These are phyloP conservation scores for Bonnemaisonia californica DNA, from an alignment of 31 red algal genomes.

Conservation along the genomic window DNA sequence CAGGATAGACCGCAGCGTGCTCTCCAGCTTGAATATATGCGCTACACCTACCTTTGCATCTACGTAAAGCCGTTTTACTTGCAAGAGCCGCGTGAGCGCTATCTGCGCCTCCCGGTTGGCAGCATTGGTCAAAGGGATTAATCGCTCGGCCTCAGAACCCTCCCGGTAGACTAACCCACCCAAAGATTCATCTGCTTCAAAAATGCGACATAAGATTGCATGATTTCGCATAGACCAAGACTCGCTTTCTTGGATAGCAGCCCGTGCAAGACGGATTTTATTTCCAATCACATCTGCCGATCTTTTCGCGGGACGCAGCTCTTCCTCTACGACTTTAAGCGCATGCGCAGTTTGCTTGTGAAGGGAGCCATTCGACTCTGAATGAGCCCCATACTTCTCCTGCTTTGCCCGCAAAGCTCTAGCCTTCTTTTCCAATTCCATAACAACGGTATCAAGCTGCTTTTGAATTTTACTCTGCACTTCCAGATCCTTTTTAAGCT, in stretches of 20 bases:
- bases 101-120: not conserved
- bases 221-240: constrained; percentile 43
- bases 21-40: constrained; percentile 58
- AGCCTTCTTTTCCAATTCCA: constrained; percentile 37
- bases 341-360: constrained; percentile 1
- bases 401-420: constrained; percentile 16
- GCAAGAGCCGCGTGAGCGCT: constrained; percentile 6
- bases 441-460: constrained; percentile 19
- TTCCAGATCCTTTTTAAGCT: constrained; percentile 35
- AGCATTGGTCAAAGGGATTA: not conserved
- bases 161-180: too few relatives aligned
- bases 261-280: constrained; percentile 24
- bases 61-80: constrained; percentile 43
- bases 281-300: constrained; percentile 23
- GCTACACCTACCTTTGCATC: constrained; percentile 43
- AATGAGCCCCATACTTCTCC: too few relatives aligned
- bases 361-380: too few relatives aligned
- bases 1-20: constrained; percentile 33
- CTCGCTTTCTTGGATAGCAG: constrained; percentile 39
- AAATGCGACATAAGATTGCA: constrained; percentile 40
- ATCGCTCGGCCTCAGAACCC: too few relatives aligned
- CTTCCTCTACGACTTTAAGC: constrained; percentile 29
- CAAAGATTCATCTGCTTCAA: constrained; percentile 5
- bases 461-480: constrained; percentile 32
- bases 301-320: constrained; percentile 23